phyloP scores from a whole-genome alignment of 805 yeast species.

The Wickerhamiella kurtzmanii region DNA sequence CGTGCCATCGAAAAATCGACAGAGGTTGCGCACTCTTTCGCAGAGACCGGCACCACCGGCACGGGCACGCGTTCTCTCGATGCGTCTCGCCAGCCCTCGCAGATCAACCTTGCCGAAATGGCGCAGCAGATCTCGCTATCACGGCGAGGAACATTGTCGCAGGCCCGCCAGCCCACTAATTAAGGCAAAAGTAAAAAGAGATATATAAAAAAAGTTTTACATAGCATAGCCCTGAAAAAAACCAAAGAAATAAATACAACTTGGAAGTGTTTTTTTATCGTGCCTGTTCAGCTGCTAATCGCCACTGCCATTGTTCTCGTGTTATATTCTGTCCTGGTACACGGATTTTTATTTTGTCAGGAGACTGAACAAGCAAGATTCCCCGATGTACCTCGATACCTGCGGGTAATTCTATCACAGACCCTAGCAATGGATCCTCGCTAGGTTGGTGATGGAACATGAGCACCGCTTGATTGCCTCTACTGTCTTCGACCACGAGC shows the following conservation, averaged over 20 bases:
- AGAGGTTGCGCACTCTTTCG: conserved; percentile 39
- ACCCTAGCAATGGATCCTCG: conserved; percentile 1
- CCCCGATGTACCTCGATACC: conserved; percentile 12
- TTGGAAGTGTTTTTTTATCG: background rate
- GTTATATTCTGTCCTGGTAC: background rate
- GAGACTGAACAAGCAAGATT: conserved; percentile 5
- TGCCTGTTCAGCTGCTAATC: background rate
- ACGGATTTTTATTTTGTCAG: background rate
- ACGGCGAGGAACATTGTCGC: conserved; percentile 18
- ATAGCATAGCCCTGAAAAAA: background rate
- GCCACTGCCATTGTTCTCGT: conserved; percentile 2
- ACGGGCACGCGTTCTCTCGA: conserved; percentile 12
- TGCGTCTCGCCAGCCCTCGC: conserved; percentile 15
- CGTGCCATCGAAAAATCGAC: conserved; percentile 88
- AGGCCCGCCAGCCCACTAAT: conserved; percentile 17
- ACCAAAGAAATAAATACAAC: too few relatives aligned
- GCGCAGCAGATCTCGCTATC: conserved; percentile 20
- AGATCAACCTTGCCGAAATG: conserved; percentile 20
- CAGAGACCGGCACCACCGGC: conserved; percentile 9
- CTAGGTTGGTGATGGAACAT: conserved; percentile 1
- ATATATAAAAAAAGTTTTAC: background rate
- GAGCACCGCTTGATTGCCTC: conserved; percentile 6
- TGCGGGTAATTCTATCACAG: background rate
- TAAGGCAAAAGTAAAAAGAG: conserved; percentile 8
- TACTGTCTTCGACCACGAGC: conserved; percentile 10